Evolutionary conservation across 2,329 filamentous ascomycete genomes (phyloP), one percentile per base, ranked within the genome.

Genomic region (Coleophoma cylindrospora): DNA sequence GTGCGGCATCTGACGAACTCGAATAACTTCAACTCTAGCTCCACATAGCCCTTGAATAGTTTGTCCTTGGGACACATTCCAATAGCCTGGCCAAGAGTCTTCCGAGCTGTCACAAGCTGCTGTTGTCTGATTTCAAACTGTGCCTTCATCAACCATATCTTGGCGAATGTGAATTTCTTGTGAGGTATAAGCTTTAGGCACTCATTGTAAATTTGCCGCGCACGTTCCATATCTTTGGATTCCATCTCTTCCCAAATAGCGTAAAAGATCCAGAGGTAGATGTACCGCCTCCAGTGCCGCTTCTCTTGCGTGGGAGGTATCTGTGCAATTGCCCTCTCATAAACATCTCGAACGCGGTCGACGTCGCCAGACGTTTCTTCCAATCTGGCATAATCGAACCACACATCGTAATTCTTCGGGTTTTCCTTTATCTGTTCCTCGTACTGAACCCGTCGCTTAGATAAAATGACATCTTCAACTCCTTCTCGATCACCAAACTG

Each of bases 211-310:
- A 99, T 90, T 65, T 96, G 89, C 15, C 87, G 81, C 17, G 92
- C 89, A 41, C 94, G 81, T 22, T 87, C 81, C 21, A 81, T 64
- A 61, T 97, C 90, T 58, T 86, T 85, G 34, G 85, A 86, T 56
- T 92, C 86, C 68, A 89, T 84, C 68, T 99, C 94, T 67, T 97
- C 94, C 82, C 88, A 97, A 15, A 96, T 74, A 10, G 94, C 94
- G 68, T 97, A 99, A 71, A 97, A 96, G 40, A 97, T 82, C 90
- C 92, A 99, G 1, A 99, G 79, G 65, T 97, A 99, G 53, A 99
- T 95, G 68, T 99, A 99, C 34, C 94, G 80, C 57, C 94, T 81
- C 94, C 94, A 99, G 68, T 97, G 91, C 43, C 94, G 83, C 75
- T 99, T 99, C 67, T 97, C 94, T 61, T 95, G 89, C 17, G 91